These are phyloP conservation scores for Sporothrix pallida DNA, from an alignment of 2,329 filamentous ascomycete genomes.

Conservation along the genomic window DNA sequence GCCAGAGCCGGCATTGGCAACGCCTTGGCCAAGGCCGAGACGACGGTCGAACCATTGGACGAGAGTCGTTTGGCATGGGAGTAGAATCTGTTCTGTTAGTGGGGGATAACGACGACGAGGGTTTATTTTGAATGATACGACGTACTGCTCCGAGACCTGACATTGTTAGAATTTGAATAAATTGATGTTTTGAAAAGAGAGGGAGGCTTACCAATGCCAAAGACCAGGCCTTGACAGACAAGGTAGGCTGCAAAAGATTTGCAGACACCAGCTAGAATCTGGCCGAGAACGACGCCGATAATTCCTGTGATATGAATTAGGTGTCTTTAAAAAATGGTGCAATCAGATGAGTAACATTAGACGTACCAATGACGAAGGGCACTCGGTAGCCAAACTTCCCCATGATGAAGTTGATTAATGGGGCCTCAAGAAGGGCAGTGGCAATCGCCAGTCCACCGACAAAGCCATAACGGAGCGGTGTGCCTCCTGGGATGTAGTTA, in stretches of 20 bases:
- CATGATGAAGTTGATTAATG: constrained; percentile 4
- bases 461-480: constrained; percentile 30
- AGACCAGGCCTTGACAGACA: constrained; percentile 32
- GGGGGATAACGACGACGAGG: background rate
- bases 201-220: constrained; percentile 26
- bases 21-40: constrained; percentile 25
- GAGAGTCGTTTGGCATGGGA: constrained; percentile 23
- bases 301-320: constrained; percentile 4
- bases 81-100: constrained; percentile 15
- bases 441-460: constrained; percentile 32
- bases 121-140: background rate
- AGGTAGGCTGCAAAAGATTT: constrained; percentile 28
- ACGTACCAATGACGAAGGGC: background rate
- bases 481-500: constrained; percentile 29
- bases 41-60: constrained; percentile 31
- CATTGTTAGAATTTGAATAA: background rate
- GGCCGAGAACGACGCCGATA: constrained; percentile 29
- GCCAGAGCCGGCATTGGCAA: constrained; percentile 31
- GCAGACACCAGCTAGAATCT: constrained; percentile 28
- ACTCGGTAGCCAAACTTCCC: constrained; percentile 10
- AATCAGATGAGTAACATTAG: no score
- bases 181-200: background rate
- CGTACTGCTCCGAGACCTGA: constrained; percentile 23
- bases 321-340: no score
- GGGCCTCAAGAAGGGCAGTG: constrained; percentile 20